Evolutionary conservation across 2,329 filamentous ascomycete genomes (phyloP).

Genomic region (Cladosporium velox): DNA sequence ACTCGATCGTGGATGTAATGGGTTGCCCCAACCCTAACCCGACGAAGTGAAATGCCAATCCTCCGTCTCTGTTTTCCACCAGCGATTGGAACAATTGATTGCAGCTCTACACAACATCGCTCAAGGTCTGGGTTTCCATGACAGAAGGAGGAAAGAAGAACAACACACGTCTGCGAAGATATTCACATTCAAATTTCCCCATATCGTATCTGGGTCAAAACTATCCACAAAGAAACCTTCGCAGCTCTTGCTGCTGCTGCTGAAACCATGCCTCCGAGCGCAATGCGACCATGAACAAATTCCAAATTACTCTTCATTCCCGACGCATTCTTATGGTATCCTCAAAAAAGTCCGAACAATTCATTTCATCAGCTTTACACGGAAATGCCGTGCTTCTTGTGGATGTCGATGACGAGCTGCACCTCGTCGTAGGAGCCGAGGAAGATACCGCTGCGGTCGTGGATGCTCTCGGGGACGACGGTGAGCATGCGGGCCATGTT

Average conservation of each 20-base stretch:
- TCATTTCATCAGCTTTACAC: not conserved
- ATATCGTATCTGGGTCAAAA: not conserved
- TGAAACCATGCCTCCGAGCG: slow-evolving; percentile 1
- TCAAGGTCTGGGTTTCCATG: not conserved
- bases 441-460: slow-evolving; percentile 94
- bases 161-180: not conserved
- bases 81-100: not conserved
- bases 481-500: slow-evolving; percentile 89
- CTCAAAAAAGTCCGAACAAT: not conserved
- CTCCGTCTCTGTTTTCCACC: not conserved
- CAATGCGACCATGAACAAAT: slow-evolving; percentile 7
- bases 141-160: not conserved
- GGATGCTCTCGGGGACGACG: slow-evolving; percentile 86
- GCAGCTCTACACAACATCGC: not conserved
- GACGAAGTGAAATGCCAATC: not conserved
- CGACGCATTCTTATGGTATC: slow-evolving; percentile 10
- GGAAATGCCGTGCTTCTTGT: slow-evolving; percentile 57
- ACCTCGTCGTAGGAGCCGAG: slow-evolving; percentile 93
- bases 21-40: not conserved
- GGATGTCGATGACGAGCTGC: slow-evolving; percentile 87
- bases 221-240: not conserved
- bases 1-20: not conserved
- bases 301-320: not conserved
- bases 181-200: slow-evolving; percentile 4
- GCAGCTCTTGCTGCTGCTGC: not conserved